These are phyloP conservation scores for Xylaria telfairii DNA, from an alignment of 495 filamentous ascomycete species.

Conservation along the genomic window DNA sequence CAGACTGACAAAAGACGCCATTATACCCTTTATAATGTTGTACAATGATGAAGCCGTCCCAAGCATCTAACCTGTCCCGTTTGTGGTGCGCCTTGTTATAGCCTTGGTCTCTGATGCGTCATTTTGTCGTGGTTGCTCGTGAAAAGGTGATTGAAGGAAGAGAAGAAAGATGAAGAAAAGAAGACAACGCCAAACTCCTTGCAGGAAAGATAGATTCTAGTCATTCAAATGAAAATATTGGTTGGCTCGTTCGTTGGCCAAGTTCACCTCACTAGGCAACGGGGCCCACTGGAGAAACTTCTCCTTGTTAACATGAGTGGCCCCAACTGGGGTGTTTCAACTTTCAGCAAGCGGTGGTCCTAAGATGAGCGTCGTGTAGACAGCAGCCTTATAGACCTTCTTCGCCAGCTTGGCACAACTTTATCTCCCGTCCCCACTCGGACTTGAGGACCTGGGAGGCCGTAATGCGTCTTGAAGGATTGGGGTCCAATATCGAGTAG, in stretches of 20 bases:
- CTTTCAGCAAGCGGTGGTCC: not conserved
- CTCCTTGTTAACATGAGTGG: not conserved
- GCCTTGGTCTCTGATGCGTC: constrained; percentile 29
- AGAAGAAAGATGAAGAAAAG: constrained; percentile 8
- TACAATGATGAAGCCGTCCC: constrained; percentile 34
- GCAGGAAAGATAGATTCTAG: constrained; percentile 25
- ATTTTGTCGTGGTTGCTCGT: constrained; percentile 24
- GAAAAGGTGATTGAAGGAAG: not conserved
- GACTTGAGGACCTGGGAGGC: constrained; percentile 96
- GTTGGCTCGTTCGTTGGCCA: not conserved
- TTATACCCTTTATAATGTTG: constrained; percentile 28
- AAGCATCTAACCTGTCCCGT: constrained; percentile 38
- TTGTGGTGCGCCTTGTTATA: constrained; percentile 40
- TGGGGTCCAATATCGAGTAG: constrained; percentile 98
- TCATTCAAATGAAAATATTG: constrained; percentile 23
- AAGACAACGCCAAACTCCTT: constrained; percentile 25
- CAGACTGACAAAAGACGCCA: constrained; percentile 28
- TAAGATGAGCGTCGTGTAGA: not conserved
- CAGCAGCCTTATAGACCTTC: constrained; percentile 68
- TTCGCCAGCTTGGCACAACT: constrained; percentile 92
- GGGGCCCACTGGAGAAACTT: not conserved
- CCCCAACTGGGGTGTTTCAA: not conserved
- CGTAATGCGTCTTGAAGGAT: constrained; percentile 87
- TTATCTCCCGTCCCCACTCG: constrained; percentile 97
- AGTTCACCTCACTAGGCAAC: not conserved